Evolutionary conservation across 805 yeast species (phyloP).

Genomic region (Kazachstania bromeliacearum): DNA sequence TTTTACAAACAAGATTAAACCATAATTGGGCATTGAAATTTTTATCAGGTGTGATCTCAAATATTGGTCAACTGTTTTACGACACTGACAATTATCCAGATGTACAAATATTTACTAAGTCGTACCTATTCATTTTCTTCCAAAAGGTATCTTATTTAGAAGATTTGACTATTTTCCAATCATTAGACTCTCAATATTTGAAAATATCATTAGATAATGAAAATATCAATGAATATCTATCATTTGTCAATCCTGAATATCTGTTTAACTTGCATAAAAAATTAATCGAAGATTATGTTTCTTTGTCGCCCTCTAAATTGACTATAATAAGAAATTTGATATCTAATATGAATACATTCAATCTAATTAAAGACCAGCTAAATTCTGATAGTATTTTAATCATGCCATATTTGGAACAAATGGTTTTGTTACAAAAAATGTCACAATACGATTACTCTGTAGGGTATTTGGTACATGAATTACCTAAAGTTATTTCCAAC

Average conservation of each 20-base stretch:
- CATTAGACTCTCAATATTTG: conserved; percentile 16
- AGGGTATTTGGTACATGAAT: conserved; percentile 9
- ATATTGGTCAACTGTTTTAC: conserved; percentile 16
- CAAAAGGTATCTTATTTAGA: conserved; percentile 18
- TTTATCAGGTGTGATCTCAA: conserved; percentile 7
- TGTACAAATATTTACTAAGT: conserved; percentile 14
- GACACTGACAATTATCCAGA: conserved; percentile 12
- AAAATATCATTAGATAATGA: conserved; percentile 10
- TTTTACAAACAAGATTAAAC: conserved; percentile 1
- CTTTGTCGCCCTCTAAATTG: conserved; percentile 16
- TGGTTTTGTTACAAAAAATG: conserved; percentile 22
- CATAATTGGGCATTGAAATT: conserved; percentile 12
- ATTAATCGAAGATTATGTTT: conserved; percentile 8
- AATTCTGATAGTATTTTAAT: conserved; percentile 13
- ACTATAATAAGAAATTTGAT: conserved; percentile 20
- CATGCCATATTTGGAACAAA: conserved; percentile 27
- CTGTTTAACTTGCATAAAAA: conserved; percentile 10
- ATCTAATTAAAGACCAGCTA: conserved; percentile 13
- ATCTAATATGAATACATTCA: conserved; percentile 13
- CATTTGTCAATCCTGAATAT: conserved; percentile 26
- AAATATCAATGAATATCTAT: conserved; percentile 16
- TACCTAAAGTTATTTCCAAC: conserved; percentile 23
- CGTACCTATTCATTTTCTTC: conserved; percentile 19
- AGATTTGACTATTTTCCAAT: conserved; percentile 10
- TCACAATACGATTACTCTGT: conserved; percentile 16